These are phyloP conservation scores for Mycena haematopus DNA, from an alignment of 768 basidiomycete species.

Conservation along the genomic window DNA sequence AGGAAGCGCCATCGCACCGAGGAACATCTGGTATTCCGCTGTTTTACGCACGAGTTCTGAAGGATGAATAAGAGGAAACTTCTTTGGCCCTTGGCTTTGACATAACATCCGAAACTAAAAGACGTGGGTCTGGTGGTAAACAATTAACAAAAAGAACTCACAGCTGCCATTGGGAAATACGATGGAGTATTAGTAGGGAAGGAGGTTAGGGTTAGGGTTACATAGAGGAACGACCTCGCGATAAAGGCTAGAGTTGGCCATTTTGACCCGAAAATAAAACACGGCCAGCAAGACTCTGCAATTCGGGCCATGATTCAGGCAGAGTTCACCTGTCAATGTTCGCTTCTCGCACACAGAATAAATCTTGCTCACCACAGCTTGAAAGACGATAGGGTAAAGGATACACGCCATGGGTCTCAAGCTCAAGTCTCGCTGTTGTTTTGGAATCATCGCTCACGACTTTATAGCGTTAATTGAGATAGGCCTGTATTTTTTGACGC, in stretches of 20 bases:
- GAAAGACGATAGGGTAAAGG: slow-evolving; percentile 64
- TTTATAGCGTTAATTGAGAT: not conserved
- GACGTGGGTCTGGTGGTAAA: not conserved
- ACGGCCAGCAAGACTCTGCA: slow-evolving; percentile 69
- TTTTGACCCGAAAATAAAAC: slow-evolving; percentile 74
- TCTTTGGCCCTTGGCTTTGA: slow-evolving; percentile 24
- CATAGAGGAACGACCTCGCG: slow-evolving; percentile 71
- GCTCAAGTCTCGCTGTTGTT: not conserved
- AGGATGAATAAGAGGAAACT: not conserved
- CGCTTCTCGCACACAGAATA: not conserved
- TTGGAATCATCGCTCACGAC: not conserved
- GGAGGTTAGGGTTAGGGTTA: slow-evolving; percentile 52
- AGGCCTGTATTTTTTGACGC: slow-evolving; percentile 3
- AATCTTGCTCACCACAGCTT: slow-evolving; percentile 72
- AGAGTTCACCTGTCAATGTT: slow-evolving; percentile 19
- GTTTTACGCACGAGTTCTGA: slow-evolving; percentile 41
- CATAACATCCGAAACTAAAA: slow-evolving; percentile 61
- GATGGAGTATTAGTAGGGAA: slow-evolving; percentile 35
- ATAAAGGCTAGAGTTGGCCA: slow-evolving; percentile 73
- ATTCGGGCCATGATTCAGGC: slow-evolving; percentile 51
- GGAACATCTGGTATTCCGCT: slow-evolving; percentile 74
- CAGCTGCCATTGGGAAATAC: slow-evolving; percentile 79
- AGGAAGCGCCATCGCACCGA: slow-evolving; percentile 66
- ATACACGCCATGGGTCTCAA: slow-evolving; percentile 74
- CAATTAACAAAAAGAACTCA: slow-evolving; percentile 35